Conservation (phyloP, 768 basidiomycete species). For the Kwoniella shandongensis region DNA sequence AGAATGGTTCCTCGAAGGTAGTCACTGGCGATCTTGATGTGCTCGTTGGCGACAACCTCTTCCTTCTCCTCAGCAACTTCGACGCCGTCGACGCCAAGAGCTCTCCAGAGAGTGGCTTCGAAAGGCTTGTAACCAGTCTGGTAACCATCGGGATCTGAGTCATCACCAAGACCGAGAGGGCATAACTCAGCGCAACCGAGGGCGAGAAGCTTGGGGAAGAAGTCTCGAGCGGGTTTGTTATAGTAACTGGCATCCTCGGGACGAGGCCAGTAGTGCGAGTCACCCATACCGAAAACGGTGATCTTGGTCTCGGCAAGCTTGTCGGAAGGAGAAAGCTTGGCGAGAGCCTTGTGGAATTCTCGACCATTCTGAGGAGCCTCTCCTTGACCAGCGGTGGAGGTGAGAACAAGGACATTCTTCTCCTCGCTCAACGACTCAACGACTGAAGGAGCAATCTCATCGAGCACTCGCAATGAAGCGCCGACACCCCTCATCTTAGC, state of each 20-base stretch:
- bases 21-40: constrained; percentile 94
- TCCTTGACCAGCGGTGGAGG: constrained; percentile 93
- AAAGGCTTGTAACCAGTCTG: constrained; percentile 96
- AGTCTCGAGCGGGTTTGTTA: constrained; percentile 92
- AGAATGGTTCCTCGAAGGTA: constrained; percentile 92
- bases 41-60: constrained; percentile 96
- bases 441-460: constrained; percentile 62
- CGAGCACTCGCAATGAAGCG: constrained; percentile 71
- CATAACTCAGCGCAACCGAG: constrained; percentile 77
- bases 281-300: constrained; percentile 91
- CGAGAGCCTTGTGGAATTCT: constrained; percentile 79
- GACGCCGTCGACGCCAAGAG: constrained; percentile 81
- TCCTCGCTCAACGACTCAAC: constrained; percentile 74
- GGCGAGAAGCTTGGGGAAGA: constrained; percentile 72
- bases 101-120: constrained; percentile 92
- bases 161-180: constrained; percentile 80
- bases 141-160: constrained; percentile 94
- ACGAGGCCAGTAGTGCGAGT: constrained; percentile 98
- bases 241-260: constrained; percentile 96
- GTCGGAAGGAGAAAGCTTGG: constrained; percentile 44
- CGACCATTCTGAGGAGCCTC: constrained; percentile 97
- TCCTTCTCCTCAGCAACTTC: constrained; percentile 90
- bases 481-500: constrained; percentile 82
- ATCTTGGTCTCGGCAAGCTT: constrained; percentile 65
- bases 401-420: constrained; percentile 76